phyloP scores from a whole-genome alignment of 495 filamentous ascomycete species.

The Ascodesmis nigricans region DNA sequence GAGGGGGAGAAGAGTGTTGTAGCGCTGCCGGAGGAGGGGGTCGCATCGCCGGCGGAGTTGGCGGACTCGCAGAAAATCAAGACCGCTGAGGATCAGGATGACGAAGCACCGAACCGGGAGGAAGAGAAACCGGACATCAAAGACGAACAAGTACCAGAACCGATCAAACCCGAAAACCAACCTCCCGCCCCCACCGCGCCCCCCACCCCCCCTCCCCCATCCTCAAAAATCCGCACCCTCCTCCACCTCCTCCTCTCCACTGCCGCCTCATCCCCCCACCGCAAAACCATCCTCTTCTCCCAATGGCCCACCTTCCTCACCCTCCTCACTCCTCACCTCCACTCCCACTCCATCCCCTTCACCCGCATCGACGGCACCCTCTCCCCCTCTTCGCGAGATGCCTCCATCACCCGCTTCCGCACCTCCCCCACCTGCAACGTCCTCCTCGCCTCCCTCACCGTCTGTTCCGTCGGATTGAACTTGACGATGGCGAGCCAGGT shows the following conservation, averaged over 20 bases:
- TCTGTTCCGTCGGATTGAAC: constrained; percentile 75
- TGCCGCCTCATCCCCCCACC: constrained; percentile 35
- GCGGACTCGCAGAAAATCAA: too few species aligned
- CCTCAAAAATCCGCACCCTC: constrained; percentile 68
- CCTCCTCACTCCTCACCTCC: constrained; percentile 50
- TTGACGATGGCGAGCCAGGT: constrained; percentile 75
- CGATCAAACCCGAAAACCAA: too few species aligned
- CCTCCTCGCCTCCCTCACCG: constrained; percentile 61
- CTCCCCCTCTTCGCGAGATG: constrained; percentile 42
- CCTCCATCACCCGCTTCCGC: constrained; percentile 35
- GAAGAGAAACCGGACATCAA: too few species aligned
- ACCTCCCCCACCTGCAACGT: constrained; percentile 47
- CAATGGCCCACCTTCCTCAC: constrained; percentile 86
- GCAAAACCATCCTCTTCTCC: constrained; percentile 75
- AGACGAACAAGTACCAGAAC: too few species aligned
- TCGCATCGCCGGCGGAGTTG: too few species aligned
- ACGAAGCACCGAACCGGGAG: too few species aligned
- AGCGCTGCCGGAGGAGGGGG: too few species aligned
- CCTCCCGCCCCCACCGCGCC: background rate
- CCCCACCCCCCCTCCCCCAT: background rate
- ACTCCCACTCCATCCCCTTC: constrained; percentile 37
- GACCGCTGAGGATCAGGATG: too few species aligned
- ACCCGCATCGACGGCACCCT: constrained; percentile 71
- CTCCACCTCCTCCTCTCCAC: constrained; percentile 56
- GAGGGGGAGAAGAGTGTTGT: too few species aligned